Base-by-base conservation (phyloP, 805 yeast species). In the Starmerella vitae region DNA sequence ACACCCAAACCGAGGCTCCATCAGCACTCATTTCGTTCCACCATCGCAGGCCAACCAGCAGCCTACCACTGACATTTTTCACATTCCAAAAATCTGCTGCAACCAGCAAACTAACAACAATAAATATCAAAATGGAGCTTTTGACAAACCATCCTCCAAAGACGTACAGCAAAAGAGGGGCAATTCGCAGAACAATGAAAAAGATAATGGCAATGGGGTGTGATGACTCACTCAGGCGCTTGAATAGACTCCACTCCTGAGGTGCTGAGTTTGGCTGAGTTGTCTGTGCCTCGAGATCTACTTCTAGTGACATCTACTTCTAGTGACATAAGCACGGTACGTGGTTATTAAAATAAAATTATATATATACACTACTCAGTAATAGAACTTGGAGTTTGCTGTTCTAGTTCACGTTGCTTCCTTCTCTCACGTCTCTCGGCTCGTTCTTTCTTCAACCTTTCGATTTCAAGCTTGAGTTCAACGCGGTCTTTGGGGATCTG, bases 51-150 rank as follows among this genome's bases (percentile, higher is more conserved):
- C 96, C 97, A 4, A 91, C 96, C 40, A 88, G 60, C 41, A 83
- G 68, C 42, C 97, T 65, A 1, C 98, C 98, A 17, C 93, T 68
- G 20, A 88, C 80, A 59, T 88, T 88, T 56, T 88, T 91, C 19
- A 83, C 75, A 54, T 82, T 79, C 93, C 96, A 88, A 54, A 88
- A 88, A 58, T 88, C 98, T 1, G 84, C 83, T 0, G 94, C 81
- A 17, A 83, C 67, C 15, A 85, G 62, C 14, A 91, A 62, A 2
- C 86, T 73, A 18, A 84, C 76, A 5, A 75, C 57, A 13, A 88
- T 85, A 65, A 91, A 88, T 51, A 83, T 74, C 30, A 83, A 64
- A 12, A 82, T 78, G 54, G 67, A 61, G 41, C 38, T 41, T 27
- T 36, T 22, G 5, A 84, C 73, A 56, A 83, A 70, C 33, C 81